A percentile compares a stretch with the other conserved stretches of the same genome.
phyloP scores from a whole-genome alignment of 345 rosid species.

The Physaria fendleri region DNA sequence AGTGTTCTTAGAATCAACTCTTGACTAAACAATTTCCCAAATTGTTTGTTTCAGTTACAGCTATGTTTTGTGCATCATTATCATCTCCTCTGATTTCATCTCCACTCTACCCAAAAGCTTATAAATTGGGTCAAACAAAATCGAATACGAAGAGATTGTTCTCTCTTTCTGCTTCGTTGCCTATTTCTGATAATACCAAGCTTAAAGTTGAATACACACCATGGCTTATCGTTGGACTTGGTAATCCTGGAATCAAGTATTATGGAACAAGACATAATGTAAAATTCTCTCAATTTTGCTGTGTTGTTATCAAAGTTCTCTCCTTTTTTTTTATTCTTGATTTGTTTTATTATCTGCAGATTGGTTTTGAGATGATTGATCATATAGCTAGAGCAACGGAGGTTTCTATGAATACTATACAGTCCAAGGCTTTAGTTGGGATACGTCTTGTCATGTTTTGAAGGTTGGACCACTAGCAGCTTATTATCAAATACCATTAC shows the following conservation, averaged over 20 bases:
- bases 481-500: slow-evolving; percentile 77
- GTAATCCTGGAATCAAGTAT: slow-evolving; percentile 81
- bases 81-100: slow-evolving; percentile 7
- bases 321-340: background rate
- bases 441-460: slow-evolving; percentile 18
- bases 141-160: background rate
- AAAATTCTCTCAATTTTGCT: background rate
- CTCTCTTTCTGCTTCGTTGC: slow-evolving; percentile 13
- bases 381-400: slow-evolving; percentile 45
- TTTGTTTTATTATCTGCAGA: slow-evolving; percentile 31
- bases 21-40: background rate
- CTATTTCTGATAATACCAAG: slow-evolving; percentile 9
- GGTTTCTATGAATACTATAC: slow-evolving; percentile 58
- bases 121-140: background rate
- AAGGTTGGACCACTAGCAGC: slow-evolving; percentile 96
- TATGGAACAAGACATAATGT: slow-evolving; percentile 83
- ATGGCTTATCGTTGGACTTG: slow-evolving; percentile 89
- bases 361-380: slow-evolving; percentile 92
- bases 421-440: slow-evolving; percentile 75
- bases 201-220: slow-evolving; percentile 30
- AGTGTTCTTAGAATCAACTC: background rate
- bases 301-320: background rate
- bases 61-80: slow-evolving; percentile 6
- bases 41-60: background rate
- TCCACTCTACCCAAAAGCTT: slow-evolving; percentile 7